Percentiles rank a stretch among this genome's conserved stretches.
These are phyloP conservation scores for Penicillium capsulatum DNA, from an alignment of 2,329 filamentous ascomycete genomes.

Conservation along the genomic window DNA sequence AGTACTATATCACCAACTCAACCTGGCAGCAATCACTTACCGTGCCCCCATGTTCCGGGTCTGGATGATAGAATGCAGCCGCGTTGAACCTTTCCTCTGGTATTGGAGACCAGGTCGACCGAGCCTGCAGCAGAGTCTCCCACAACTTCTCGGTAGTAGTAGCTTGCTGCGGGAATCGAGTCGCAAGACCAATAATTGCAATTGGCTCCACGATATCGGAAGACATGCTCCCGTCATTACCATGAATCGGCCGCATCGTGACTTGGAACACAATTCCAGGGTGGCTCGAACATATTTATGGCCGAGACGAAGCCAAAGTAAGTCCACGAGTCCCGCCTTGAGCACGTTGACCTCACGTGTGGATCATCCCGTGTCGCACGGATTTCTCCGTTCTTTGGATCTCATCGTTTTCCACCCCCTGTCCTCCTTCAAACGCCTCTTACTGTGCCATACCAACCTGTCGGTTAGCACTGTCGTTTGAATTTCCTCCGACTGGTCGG, in stretches of 20 bases:
- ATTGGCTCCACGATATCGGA: conserved; percentile 22
- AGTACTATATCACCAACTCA: no score
- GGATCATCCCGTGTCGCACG: no score
- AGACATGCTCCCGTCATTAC: conserved; percentile 1
- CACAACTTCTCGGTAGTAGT: conserved; percentile 31
- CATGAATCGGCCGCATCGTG: conserved; percentile 5
- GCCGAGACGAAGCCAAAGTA: conserved; percentile 1
- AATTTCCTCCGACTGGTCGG: neutral
- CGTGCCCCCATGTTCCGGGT: conserved; percentile 33
- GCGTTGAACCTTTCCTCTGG: conserved; percentile 36
- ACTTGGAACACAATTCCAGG: no score
- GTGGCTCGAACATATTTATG: neutral
- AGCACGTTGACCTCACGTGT: neutral
- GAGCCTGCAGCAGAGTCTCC: conserved; percentile 30
- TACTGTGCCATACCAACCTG: no score
- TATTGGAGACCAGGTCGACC: conserved; percentile 31
- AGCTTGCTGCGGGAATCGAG: conserved; percentile 32
- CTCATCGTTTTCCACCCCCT: no score
- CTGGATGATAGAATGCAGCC: conserved; percentile 38
- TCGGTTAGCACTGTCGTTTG: no score
- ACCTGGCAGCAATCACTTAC: conserved; percentile 18
- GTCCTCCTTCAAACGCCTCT: no score
- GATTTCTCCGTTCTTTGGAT: neutral
- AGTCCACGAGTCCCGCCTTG: neutral
- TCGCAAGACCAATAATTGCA: conserved; percentile 37